These are phyloP conservation scores for Chaetomium sp. DNA, from an alignment of 2,329 filamentous ascomycete genomes.

Conservation along the genomic window DNA sequence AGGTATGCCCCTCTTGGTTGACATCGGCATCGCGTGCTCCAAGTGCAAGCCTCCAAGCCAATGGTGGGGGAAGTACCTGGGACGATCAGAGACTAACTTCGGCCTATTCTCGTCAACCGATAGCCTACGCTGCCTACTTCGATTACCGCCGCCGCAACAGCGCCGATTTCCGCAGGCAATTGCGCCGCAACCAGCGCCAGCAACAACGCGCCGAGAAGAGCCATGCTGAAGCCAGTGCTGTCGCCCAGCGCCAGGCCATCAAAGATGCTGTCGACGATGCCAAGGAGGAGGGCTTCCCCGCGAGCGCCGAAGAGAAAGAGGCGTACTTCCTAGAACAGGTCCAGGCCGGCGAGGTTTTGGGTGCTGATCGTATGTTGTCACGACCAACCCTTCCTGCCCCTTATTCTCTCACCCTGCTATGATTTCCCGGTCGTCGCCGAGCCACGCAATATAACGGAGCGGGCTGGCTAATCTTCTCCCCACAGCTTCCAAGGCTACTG, in stretches of 20 bases:
- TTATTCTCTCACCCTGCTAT: neutral
- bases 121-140: conserved; percentile 63
- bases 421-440: neutral
- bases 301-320: conserved; percentile 87
- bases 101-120: neutral
- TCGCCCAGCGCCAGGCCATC: conserved; percentile 66
- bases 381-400: neutral
- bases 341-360: conserved; percentile 76
- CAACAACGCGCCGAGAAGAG: conserved; percentile 67
- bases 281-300: conserved; percentile 86
- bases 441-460: neutral
- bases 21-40: no score
- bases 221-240: conserved; percentile 57
- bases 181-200: conserved; percentile 70
- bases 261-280: conserved; percentile 70
- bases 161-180: conserved; percentile 57
- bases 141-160: conserved; percentile 60
- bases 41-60: no score
- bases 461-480: neutral
- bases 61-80: no score
- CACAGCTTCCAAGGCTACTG: conserved; percentile 61
- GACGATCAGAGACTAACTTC: conserved; percentile 1
- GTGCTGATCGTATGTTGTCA: conserved; percentile 63
- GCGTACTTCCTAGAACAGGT: conserved; percentile 96
- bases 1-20: conserved; percentile 39